Base-by-base conservation (phyloP, 2,329 filamentous ascomycete species). In the Fusarium sp. region DNA sequence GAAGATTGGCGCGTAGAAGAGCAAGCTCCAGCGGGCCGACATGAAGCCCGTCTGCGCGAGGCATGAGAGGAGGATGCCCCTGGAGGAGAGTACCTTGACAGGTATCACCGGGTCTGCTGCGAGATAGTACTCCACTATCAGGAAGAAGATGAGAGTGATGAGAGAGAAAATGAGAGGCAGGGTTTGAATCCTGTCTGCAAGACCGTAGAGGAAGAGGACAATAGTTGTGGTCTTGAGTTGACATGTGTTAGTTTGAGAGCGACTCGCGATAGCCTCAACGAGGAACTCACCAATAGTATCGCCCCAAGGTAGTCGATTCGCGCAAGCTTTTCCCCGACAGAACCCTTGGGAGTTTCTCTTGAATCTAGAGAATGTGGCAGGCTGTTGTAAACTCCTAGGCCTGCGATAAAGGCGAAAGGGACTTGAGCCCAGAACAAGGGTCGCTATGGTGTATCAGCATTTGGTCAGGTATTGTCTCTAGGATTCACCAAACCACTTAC, bases 1-100 rank as follows among this genome's bases (percentile, higher is more conserved):
- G 73, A 93, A 94, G 44, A 93, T 88, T 0, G 93, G 93, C 0
- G 90, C 86, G 79, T 93, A 96, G 81, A 93, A 96, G 7, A 96
- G 83, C 2, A 96, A 85, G 6, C 85, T 85, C 93, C 92, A 96
- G 62, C 93, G 89, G 2, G 91, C 86, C 76, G 91, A 89, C 91
- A 96, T 95, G 77, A 93, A 86, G 18, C 90, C 89, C 0, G 94
- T 84, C 54, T 93, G 92, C 1, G 90, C 86, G 20, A 94, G 74
- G 75, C 92, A 95, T 1, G 91, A 91, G 20, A 95, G 80, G 4
- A 95, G 81, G 1, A 92, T 88, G 29, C 89, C 90, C 27, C 90
- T 86, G 10, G 90, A 92, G 56, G 84, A 86, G 27, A 96, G 85
- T 2, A 96, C 84, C 1, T 85, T 79, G 53, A 94, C 81, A 1